Conservation (phyloP, 2,329 filamentous ascomycete species). For the Curvularia sp. region DNA sequence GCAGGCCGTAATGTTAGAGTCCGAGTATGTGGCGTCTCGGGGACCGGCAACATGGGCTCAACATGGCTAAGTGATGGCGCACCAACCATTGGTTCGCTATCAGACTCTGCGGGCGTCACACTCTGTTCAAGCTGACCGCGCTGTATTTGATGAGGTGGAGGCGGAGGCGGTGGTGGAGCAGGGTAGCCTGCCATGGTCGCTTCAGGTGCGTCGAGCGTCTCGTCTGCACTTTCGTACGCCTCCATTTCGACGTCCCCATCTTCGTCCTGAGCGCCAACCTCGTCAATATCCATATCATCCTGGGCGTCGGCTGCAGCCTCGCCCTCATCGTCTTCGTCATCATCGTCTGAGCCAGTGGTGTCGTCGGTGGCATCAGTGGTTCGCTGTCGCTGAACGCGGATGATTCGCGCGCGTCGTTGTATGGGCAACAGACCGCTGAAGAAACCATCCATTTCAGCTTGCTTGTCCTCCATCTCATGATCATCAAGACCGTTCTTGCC, state of each 20-base stretch:
- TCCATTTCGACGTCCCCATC: conserved; percentile 61
- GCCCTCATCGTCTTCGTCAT: conserved; percentile 59
- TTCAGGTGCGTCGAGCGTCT: conserved; percentile 76
- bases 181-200: conserved; percentile 79
- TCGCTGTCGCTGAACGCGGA: conserved; percentile 35
- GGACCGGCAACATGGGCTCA: conserved; percentile 74
- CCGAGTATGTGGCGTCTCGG: conserved; percentile 72
- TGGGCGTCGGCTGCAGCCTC: conserved; percentile 49
- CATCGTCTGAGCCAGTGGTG: conserved; percentile 53
- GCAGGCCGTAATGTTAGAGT: conserved; percentile 59
- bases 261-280: conserved; percentile 55
- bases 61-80: conserved; percentile 69
- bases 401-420: conserved; percentile 38
- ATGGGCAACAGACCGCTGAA: conserved; percentile 36
- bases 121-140: conserved; percentile 63
- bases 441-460: conserved; percentile 47
- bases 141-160: conserved; percentile 28
- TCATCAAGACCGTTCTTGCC: conserved; percentile 83
- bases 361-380: conserved; percentile 55
- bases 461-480: conserved; percentile 70
- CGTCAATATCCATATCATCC: conserved; percentile 59
- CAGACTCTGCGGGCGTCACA: conserved; percentile 74
- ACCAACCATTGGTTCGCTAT: conserved; percentile 67
- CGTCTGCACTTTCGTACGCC: conserved; percentile 59
- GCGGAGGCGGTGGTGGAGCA: conserved; percentile 54